These are phyloP conservation scores for Macaranga tanarius DNA, from an alignment of 441 rosid genomes.

Conservation along the genomic window DNA sequence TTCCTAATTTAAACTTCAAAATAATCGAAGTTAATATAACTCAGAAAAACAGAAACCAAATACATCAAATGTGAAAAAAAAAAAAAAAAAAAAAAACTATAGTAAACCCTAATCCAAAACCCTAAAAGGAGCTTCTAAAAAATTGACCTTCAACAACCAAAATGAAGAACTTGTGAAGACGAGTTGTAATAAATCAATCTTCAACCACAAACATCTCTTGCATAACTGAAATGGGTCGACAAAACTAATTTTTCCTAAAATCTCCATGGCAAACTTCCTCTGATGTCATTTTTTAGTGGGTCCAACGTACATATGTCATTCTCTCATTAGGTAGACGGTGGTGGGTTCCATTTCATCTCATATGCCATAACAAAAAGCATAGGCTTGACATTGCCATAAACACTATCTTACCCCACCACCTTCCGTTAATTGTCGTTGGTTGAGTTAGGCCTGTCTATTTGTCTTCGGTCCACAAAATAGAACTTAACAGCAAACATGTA, in stretches of 20 bases:
- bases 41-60: too few relatives aligned
- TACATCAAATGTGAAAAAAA: too few relatives aligned
- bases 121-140: too few relatives aligned
- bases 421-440: conserved; percentile 32
- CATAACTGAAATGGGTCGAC: conserved; percentile 18
- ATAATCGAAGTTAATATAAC: too few relatives aligned
- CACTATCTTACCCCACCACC: conserved; percentile 21
- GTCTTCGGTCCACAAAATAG: conserved; percentile 16
- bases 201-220: conserved; percentile 6
- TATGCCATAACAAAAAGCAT: not conserved
- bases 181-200: not conserved
- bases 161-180: not conserved
- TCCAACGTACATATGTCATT: conserved; percentile 14
- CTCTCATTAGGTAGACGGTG: conserved; percentile 17
- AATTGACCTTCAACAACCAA: too few relatives aligned
- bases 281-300: conserved; percentile 4
- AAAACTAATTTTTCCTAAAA: not conserved
- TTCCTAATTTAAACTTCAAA: too few relatives aligned
- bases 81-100: too few relatives aligned
- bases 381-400: not conserved
- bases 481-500: conserved; percentile 22
- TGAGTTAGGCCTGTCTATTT: conserved; percentile 25
- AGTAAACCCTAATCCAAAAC: too few relatives aligned
- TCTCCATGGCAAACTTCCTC: conserved; percentile 5
- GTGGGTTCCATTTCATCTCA: conserved; percentile 6